Evolutionary conservation across 139 green algal genomes (phyloP).

Genomic region (Yamagishiella unicocca): DNA sequence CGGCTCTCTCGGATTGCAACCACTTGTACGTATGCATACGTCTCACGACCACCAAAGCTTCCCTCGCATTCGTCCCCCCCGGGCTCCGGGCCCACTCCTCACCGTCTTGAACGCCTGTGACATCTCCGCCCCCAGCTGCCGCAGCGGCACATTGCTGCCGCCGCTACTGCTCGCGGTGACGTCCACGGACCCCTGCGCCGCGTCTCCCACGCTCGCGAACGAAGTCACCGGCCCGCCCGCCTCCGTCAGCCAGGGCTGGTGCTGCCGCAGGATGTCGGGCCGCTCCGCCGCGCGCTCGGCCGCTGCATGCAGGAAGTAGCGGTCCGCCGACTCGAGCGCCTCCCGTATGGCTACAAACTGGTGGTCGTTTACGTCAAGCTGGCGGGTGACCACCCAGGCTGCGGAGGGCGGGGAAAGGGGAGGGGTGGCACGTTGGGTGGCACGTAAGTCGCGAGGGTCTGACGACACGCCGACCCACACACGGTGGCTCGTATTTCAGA

Average conservation of each 20-base stretch:
- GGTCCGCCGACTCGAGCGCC: slow-evolving; percentile 42
- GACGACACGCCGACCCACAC: no score
- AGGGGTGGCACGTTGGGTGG: background rate
- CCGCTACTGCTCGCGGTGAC: background rate
- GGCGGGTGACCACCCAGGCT: slow-evolving; percentile 14
- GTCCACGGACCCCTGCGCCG: background rate
- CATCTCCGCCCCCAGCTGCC: slow-evolving; percentile 37
- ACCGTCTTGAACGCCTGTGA: slow-evolving; percentile 42
- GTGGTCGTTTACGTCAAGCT: slow-evolving; percentile 23
- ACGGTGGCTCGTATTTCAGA: no score
- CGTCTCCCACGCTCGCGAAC: background rate
- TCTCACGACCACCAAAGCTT: no score
- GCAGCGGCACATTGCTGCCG: background rate
- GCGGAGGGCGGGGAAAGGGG: background rate
- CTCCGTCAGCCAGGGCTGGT: background rate
- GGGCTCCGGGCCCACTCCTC: background rate
- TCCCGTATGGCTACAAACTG: slow-evolving; percentile 35
- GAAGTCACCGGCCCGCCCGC: background rate
- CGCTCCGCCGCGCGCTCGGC: slow-evolving; percentile 29
- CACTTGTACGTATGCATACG: no score
- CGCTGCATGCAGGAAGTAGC: slow-evolving; percentile 47
- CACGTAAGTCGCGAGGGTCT: no score
- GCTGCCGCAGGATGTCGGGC: slow-evolving; percentile 12
- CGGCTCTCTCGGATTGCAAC: no score
- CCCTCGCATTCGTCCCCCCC: no score